Percentiles rank a stretch among this genome's conserved stretches.
Evolutionary conservation across 106 monocot genomes (phyloP).

Genomic region (Chionographis japonica): DNA sequence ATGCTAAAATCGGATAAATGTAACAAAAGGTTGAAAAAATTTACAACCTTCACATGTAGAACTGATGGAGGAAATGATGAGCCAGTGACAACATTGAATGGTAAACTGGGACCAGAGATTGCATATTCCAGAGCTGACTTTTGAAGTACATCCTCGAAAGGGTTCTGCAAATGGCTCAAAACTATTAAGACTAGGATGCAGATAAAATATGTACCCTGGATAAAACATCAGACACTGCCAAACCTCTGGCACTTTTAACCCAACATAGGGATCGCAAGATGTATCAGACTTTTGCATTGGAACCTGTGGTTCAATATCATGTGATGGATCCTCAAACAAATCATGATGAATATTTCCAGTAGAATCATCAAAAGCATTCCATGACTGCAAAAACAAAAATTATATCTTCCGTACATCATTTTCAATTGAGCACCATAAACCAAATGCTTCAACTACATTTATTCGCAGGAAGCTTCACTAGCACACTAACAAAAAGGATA

Average conservation of each 20-base stretch:
- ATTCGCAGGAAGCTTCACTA: no score
- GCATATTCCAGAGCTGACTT: background rate
- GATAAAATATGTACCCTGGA: no score
- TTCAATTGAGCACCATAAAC: no score
- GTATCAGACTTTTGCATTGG: background rate
- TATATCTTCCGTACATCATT: no score
- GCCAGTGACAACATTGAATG: conserved; percentile 4
- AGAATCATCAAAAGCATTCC: conserved; percentile 48
- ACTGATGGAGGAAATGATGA: conserved; percentile 9
- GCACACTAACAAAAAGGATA: no score
- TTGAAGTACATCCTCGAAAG: background rate
- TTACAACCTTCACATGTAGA: conserved; percentile 8
- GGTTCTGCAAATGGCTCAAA: background rate
- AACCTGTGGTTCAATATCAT: background rate
- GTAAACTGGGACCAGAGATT: background rate
- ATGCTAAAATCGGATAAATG: background rate
- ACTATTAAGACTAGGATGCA: background rate
- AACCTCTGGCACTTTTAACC: conserved; percentile 2
- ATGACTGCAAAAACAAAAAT: conserved; percentile 21
- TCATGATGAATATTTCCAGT: conserved; percentile 1
- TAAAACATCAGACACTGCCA: background rate
- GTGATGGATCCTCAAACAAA: background rate
- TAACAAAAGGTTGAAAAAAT: conserved; percentile 1
- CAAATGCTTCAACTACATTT: no score
- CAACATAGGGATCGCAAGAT: background rate